phyloP scores from a whole-genome alignment of 192 early-diverging fungal genomes.

The Coemansia brasiliensis region DNA sequence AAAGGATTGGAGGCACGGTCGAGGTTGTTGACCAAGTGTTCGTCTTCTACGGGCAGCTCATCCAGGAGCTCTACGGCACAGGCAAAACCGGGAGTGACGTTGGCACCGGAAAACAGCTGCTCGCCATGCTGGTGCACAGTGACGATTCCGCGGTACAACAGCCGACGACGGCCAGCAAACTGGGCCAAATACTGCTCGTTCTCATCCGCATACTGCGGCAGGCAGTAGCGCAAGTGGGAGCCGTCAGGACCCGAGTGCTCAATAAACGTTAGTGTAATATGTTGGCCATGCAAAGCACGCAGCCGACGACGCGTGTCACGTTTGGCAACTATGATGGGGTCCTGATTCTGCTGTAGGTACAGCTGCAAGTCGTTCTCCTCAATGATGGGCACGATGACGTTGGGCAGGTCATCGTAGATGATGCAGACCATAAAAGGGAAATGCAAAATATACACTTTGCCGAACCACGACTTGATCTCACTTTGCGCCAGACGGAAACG shows the following conservation, averaged over 20 bases:
- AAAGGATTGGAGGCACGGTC: constrained; percentile 33
- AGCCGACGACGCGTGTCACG: constrained; percentile 57
- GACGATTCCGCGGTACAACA: constrained; percentile 46
- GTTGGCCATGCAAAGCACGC: constrained; percentile 62
- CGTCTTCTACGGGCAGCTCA: constrained; percentile 46
- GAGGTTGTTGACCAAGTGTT: constrained; percentile 42
- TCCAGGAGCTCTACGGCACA: constrained; percentile 57
- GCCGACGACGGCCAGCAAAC: constrained; percentile 35
- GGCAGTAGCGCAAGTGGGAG: constrained; percentile 34
- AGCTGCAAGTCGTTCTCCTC: constrained; percentile 57
- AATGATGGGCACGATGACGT: constrained; percentile 50
- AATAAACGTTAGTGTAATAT: constrained; percentile 56
- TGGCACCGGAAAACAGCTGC: constrained; percentile 39
- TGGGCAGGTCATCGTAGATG: constrained; percentile 64
- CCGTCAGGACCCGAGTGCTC: constrained; percentile 31
- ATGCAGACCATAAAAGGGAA: constrained; percentile 70
- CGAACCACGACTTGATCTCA: constrained; percentile 63
- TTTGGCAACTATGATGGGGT: constrained; percentile 45
- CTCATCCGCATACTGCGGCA: constrained; percentile 31
- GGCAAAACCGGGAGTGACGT: constrained; percentile 61
- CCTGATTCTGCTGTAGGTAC: constrained; percentile 59
- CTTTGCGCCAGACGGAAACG: constrained; percentile 14
- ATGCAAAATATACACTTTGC: constrained; percentile 62
- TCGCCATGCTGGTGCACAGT: constrained; percentile 55
- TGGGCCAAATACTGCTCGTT: constrained; percentile 51